Conservation (phyloP, 2,329 filamentous ascomycete genomes). For the Trichophyton schoenleinii region DNA sequence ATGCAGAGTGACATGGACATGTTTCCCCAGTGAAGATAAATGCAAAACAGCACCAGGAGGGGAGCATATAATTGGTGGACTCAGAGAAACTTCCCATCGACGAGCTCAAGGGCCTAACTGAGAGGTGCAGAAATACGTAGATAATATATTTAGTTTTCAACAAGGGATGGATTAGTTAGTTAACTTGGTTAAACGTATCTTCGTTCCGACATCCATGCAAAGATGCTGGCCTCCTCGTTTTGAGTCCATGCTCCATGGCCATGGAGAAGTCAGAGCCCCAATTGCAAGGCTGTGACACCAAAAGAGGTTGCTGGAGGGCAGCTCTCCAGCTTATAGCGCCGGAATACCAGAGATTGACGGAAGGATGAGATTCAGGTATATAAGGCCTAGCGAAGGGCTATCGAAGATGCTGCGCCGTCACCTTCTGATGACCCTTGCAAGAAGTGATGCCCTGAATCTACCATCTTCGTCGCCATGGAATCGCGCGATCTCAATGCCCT, state of each 20-base stretch:
- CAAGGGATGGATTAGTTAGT: background rate
- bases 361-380: background rate
- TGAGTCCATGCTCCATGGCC: background rate
- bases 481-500: background rate
- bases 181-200: background rate
- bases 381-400: background rate
- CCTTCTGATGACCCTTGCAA: too few relatives aligned
- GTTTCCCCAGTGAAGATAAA: background rate
- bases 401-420: too few relatives aligned
- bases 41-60: background rate
- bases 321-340: background rate
- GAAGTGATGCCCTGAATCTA: background rate
- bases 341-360: background rate
- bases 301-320: background rate
- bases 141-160: background rate
- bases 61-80: background rate
- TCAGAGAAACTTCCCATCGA: background rate
- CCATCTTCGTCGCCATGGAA: background rate
- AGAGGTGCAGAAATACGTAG: background rate
- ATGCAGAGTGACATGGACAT: background rate
- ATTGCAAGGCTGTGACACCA: background rate
- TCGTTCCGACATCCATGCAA: background rate
- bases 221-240: too few relatives aligned
- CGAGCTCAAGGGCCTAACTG: background rate
- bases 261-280: background rate